Evolutionary conservation across 176 grass and related monocot genomes (phyloP).

Genomic region (Bromus sterilis): DNA sequence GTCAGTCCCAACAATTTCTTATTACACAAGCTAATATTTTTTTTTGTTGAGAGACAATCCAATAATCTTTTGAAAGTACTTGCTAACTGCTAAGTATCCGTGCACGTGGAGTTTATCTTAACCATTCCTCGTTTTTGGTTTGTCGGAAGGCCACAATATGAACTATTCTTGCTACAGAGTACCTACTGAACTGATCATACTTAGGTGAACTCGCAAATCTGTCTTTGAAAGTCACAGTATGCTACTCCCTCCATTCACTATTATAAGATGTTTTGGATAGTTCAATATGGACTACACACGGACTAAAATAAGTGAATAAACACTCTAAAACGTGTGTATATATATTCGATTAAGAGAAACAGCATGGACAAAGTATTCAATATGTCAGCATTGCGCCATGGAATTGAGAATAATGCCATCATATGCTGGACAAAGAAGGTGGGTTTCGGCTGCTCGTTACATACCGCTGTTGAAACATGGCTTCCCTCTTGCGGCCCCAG

Average conservation of each 20-base stretch:
- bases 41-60: too few species aligned
- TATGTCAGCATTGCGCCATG: neutral
- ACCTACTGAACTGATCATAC: neutral
- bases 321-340: too few species aligned
- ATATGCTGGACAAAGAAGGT: neutral
- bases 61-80: constrained; percentile 3
- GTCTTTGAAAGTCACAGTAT: neutral
- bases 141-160: neutral
- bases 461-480: constrained; percentile 91
- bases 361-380: too few species aligned
- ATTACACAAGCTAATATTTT: too few species aligned
- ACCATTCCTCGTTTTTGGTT: neutral
- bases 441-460: neutral
- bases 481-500: constrained; percentile 67
- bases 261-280: too few species aligned
- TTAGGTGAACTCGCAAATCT: neutral
- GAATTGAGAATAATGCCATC: neutral
- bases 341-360: too few species aligned
- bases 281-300: too few species aligned
- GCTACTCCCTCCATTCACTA: too few species aligned
- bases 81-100: neutral
- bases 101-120: neutral
- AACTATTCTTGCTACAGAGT: neutral
- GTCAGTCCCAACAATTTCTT: too few species aligned
- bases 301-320: too few species aligned